Base-by-base conservation (phyloP, 257 asterid genomes). In the Solanum chiquidenum region DNA sequence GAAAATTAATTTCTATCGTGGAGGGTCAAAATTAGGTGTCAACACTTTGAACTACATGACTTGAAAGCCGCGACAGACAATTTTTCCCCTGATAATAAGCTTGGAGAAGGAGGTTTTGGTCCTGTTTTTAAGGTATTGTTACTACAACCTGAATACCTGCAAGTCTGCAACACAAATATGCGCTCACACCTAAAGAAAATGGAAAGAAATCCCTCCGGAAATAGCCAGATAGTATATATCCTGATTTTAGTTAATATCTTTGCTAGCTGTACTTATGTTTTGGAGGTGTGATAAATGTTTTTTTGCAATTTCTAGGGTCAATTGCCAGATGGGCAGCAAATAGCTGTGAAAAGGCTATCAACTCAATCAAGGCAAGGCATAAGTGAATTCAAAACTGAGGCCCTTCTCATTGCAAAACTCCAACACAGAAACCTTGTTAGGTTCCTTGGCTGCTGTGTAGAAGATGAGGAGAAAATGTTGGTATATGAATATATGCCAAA, bases 31-130 rank as follows among this genome's bases (percentile, higher is more conserved):
- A n/a, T n/a, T n/a, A n/a, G n/a, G n/a, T n/a, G n/a, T n/a, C n/a
- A n/a, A n/a, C n/a, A n/a, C 85, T 80, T 80, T 46, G 66, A 46
- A 80, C 46, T 46, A 29, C 40, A 12, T 14, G 85, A 80, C 84
- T 52, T 90, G 76, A 60, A 42, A 10, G 69, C 86, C 6, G 87
- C 87, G 20, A 89, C 91, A 21, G 64, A 82, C 64, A 66, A 90
- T 83, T 90, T 90, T 87, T 90, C 89, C 35, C 31, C 13, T 38
- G 83, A 35, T 40, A 88, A 87, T 62, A 90, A 88, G 87, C 88
- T 91, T 8, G 93, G 93, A 77, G 91, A 89, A 86, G 93, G 93
- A 37, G 93, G 91, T 60, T 91, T 91, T 88, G 93, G 91, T 38
- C 88, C 87, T 83, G 93, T 88, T 89, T 89, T 88, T 66, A 89